A percentile compares a stretch with the other conserved stretches of the same genome.
These are phyloP conservation scores for Aspergillus aculeatinus DNA, from an alignment of 2,329 filamentous ascomycete species.

Conservation along the genomic window DNA sequence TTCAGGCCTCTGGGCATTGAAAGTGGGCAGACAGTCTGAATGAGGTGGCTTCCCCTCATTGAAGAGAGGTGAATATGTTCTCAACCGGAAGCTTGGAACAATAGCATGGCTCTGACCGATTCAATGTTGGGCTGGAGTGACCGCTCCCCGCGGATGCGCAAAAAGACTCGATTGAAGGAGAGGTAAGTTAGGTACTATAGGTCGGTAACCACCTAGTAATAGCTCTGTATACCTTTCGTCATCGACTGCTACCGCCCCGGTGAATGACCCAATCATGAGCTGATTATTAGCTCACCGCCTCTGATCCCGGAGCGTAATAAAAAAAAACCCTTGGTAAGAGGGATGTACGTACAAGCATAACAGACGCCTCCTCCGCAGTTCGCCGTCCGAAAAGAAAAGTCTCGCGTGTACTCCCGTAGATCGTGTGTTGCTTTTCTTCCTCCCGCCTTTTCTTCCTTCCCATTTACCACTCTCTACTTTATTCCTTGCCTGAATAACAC, in stretches of 20 bases:
- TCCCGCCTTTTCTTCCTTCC: background rate
- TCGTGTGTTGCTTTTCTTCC: slow-evolving; percentile 9
- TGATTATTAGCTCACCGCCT: slow-evolving; percentile 8
- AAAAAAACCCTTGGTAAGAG: background rate
- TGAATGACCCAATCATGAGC: background rate
- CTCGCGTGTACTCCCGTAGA: slow-evolving; percentile 4
- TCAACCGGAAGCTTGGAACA: background rate
- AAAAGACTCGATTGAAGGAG: background rate
- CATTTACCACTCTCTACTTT: background rate
- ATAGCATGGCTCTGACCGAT: background rate
- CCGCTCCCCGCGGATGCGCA: too few relatives aligned
- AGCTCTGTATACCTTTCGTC: slow-evolving; percentile 8
- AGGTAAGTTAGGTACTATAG: background rate
- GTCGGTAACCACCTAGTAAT: too few relatives aligned
- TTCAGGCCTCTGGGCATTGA: background rate
- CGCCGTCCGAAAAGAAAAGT: slow-evolving; percentile 14
- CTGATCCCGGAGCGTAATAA: background rate
- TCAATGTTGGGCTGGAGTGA: background rate
- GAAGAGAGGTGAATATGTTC: background rate
- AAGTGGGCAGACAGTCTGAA: background rate
- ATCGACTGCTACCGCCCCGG: slow-evolving; percentile 3
- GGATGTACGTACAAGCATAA: too few relatives aligned
- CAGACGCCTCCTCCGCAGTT: slow-evolving; percentile 3
- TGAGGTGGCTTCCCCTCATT: background rate
- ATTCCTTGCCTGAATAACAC: background rate